These are phyloP conservation scores for Phoenix roebelenii DNA, from an alignment of 176 grass and related monocot genomes.

Conservation along the genomic window DNA sequence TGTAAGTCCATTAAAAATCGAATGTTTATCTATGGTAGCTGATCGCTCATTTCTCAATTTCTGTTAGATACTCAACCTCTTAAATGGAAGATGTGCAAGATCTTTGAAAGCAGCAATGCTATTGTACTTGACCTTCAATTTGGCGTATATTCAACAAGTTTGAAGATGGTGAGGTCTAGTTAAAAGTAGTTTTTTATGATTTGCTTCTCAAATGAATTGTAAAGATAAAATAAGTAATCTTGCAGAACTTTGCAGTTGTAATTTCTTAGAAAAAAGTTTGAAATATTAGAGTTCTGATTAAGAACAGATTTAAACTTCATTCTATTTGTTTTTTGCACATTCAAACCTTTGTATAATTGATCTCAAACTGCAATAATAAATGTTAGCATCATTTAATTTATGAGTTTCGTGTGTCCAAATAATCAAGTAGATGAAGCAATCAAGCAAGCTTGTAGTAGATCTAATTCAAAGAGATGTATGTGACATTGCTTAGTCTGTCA, in stretches of 20 bases:
- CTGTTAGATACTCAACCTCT: conserved; percentile 59
- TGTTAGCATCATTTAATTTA: too few relatives aligned
- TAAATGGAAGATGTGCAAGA: conserved; percentile 61
- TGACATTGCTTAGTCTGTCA: too few relatives aligned
- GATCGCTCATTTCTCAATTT: neutral
- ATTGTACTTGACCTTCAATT: conserved; percentile 63
- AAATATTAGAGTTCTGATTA: too few relatives aligned
- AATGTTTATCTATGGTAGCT: neutral
- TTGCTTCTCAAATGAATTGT: neutral
- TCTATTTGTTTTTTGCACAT: too few relatives aligned
- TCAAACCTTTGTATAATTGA: too few relatives aligned
- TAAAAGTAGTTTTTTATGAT: neutral
- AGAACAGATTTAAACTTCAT: too few relatives aligned
- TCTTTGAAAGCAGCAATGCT: conserved; percentile 52
- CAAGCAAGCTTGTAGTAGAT: too few relatives aligned
- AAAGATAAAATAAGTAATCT: neutral
- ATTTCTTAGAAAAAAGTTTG: too few relatives aligned
- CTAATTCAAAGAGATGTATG: too few relatives aligned
- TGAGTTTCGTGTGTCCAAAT: too few relatives aligned
- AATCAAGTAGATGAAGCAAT: too few relatives aligned
- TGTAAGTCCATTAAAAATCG: neutral
- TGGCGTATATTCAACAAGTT: conserved; percentile 40
- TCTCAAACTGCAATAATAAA: too few relatives aligned
- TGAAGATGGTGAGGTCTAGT: conserved; percentile 70
- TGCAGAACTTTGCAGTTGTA: neutral